Conservation (phyloP, 495 filamentous ascomycete genomes). For the Achaetomiella virescens region DNA sequence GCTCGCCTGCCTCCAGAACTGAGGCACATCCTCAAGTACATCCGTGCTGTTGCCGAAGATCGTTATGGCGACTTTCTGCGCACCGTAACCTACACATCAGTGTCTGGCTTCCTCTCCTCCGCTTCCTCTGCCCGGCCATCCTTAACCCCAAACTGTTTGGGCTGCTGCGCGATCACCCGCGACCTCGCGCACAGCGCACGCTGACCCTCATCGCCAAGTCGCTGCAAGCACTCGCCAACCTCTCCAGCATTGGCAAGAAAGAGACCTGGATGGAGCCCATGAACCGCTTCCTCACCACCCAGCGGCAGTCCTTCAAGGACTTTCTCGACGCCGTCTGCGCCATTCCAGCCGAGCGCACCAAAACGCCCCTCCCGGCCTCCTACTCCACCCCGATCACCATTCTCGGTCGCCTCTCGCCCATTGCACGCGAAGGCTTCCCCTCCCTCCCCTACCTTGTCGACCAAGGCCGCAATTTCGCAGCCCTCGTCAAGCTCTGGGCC, state of each 20-base stretch:
- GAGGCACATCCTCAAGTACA: slow-evolving; percentile 81
- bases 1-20: slow-evolving; percentile 76
- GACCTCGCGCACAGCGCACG: slow-evolving; percentile 79
- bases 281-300: slow-evolving; percentile 68
- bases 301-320: slow-evolving; percentile 69
- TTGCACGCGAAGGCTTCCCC: slow-evolving; percentile 88
- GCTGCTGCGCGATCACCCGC: slow-evolving; percentile 78
- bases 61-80: slow-evolving; percentile 93
- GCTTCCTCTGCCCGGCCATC: slow-evolving; percentile 94
- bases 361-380: slow-evolving; percentile 65
- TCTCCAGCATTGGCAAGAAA: slow-evolving; percentile 89
- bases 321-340: slow-evolving; percentile 84
- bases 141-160: slow-evolving; percentile 96
- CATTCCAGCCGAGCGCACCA: slow-evolving; percentile 64
- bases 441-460: slow-evolving; percentile 93
- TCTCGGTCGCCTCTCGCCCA: slow-evolving; percentile 70
- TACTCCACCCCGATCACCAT: slow-evolving; percentile 94
- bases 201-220: slow-evolving; percentile 92
- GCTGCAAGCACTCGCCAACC: slow-evolving; percentile 89
- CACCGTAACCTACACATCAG: slow-evolving; percentile 90
- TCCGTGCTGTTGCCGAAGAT: slow-evolving; percentile 90
- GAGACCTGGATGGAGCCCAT: slow-evolving; percentile 99
- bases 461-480: slow-evolving; percentile 78
- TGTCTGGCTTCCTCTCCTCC: slow-evolving; percentile 90
- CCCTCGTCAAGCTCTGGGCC: slow-evolving; percentile 84